Conservation (phyloP, 306 rosid genomes). For the Boehmeria nivea region DNA sequence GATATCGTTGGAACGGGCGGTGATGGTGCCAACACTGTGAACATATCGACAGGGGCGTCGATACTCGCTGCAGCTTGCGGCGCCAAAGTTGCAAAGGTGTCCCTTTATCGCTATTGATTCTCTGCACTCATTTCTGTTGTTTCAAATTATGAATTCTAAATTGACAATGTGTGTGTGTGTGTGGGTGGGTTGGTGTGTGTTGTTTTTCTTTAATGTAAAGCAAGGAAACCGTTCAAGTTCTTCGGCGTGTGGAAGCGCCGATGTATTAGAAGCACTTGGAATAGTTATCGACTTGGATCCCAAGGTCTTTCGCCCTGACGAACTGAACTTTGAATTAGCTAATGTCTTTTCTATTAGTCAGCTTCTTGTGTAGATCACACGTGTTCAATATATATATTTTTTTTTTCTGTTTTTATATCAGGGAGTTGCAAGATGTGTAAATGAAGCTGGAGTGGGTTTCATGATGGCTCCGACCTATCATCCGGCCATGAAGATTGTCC, state of each 20-base stretch:
- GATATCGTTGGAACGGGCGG: slow-evolving; percentile 99
- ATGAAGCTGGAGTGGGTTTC: slow-evolving; percentile 84
- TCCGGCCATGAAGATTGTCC: slow-evolving; percentile 79
- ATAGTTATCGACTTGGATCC: slow-evolving; percentile 70
- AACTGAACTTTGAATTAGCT: not conserved
- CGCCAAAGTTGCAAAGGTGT: slow-evolving; percentile 88
- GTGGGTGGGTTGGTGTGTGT: too few relatives aligned
- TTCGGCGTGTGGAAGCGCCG: slow-evolving; percentile 98
- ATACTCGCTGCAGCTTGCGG: slow-evolving; percentile 97
- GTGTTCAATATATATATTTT: not conserved
- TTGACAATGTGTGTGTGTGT: slow-evolving; percentile 1
- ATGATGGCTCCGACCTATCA: slow-evolving; percentile 92
- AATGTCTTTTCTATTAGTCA: too few relatives aligned
- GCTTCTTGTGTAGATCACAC: too few relatives aligned
- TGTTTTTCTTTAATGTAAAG: slow-evolving; percentile 23
- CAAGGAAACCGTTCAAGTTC: slow-evolving; percentile 96
- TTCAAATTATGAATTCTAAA: not conserved
- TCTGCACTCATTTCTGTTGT: not conserved
- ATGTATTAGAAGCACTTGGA: slow-evolving; percentile 80
- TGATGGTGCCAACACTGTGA: slow-evolving; percentile 90
- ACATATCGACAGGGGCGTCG: slow-evolving; percentile 86
- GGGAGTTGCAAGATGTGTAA: slow-evolving; percentile 68
- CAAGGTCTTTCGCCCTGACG: slow-evolving; percentile 29
- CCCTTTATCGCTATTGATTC: not conserved
- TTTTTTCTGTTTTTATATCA: slow-evolving; percentile 19